Evolutionary conservation across 331 rosid genomes (phyloP), one percentile per base, ranked within the genome.

Genomic region (Malus hybrid): DNA sequence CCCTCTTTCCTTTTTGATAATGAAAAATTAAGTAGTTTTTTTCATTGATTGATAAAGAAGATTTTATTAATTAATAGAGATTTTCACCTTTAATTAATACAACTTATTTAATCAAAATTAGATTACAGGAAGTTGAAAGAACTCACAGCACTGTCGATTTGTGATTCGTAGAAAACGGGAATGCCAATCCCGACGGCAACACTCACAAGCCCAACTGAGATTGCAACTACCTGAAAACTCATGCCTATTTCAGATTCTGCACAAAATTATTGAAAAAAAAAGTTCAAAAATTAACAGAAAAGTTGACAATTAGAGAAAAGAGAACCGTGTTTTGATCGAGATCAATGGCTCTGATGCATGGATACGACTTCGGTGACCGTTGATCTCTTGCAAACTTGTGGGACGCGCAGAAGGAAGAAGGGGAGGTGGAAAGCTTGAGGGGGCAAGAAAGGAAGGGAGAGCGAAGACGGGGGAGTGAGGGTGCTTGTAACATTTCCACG

Each of bases 261-360:
- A 24, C 24, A 24, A 24, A 24, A 24, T 24, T 24, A 24, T 24
- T 24, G 24, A 24, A 24, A 24, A 24, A 24, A 24, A 24, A 24
- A 24, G 24, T 24, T 24, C 24, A 24, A 24, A 24, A 24, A 24
- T 24, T 24, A 24, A 24, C 24, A 24, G 24, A 24, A 24, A 24
- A 24, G 24, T 24, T 24, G 1, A 24, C 24, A 24, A 24, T 24
- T 24, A 24, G 24, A 24, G 24, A 24, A 24, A 24, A 44, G 44
- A 68, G 24, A 82, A 94, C 99, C 92, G 97, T 90, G 88, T 92
- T 90, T 78, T 92, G 97, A 80, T 94, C 99, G 44, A 94, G 89
- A 32, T 94, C 99, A 4, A 89, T 5, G 58, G 99, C 97, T 85
- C 88, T 88, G 81, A 92, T 82, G 78, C 89, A 77, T 42, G 97